Evolutionary conservation across 1,284 basidiomycete genomes (phyloP).

Genomic region (Schizophyllum amplum): DNA sequence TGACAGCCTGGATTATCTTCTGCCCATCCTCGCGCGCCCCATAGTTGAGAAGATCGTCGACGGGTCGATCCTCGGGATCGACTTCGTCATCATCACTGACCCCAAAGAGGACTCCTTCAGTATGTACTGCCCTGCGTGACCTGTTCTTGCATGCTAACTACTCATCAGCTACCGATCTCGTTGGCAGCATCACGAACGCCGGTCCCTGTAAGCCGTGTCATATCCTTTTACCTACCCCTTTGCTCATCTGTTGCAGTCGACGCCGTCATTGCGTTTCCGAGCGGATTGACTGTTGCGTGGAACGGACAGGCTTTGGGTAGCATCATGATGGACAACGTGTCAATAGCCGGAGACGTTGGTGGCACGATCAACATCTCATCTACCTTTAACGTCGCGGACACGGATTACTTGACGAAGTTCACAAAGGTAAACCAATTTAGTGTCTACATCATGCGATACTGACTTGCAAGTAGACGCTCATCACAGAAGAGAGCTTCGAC

Average conservation of each 20-base stretch:
- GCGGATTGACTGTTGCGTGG: constrained; percentile 62
- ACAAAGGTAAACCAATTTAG: constrained; percentile 37
- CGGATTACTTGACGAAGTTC: constrained; percentile 56
- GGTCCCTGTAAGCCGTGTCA: constrained; percentile 60
- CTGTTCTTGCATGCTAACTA: constrained; percentile 1
- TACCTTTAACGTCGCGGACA: constrained; percentile 53
- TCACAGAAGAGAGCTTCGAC: constrained; percentile 63
- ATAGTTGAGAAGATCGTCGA: constrained; percentile 76
- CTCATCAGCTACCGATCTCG: constrained; percentile 42
- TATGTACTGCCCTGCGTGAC: constrained; percentile 19
- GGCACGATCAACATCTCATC: constrained; percentile 50
- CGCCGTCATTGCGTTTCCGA: constrained; percentile 58
- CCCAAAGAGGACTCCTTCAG: constrained; percentile 53
- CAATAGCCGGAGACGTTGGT: constrained; percentile 53
- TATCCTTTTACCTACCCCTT: background rate
- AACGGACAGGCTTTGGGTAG: constrained; percentile 49
- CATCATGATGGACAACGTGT: constrained; percentile 56
- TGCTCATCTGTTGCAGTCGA: constrained; percentile 40
- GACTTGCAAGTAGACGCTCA: constrained; percentile 30
- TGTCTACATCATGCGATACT: background rate
- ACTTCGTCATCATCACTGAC: constrained; percentile 50
- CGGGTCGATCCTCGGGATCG: constrained; percentile 52
- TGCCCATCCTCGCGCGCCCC: constrained; percentile 67
- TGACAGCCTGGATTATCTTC: constrained; percentile 51
- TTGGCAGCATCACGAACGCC: constrained; percentile 63